Evolutionary conservation across 2,329 filamentous ascomycete genomes (phyloP).

Genomic region (Microdochium paspali): DNA sequence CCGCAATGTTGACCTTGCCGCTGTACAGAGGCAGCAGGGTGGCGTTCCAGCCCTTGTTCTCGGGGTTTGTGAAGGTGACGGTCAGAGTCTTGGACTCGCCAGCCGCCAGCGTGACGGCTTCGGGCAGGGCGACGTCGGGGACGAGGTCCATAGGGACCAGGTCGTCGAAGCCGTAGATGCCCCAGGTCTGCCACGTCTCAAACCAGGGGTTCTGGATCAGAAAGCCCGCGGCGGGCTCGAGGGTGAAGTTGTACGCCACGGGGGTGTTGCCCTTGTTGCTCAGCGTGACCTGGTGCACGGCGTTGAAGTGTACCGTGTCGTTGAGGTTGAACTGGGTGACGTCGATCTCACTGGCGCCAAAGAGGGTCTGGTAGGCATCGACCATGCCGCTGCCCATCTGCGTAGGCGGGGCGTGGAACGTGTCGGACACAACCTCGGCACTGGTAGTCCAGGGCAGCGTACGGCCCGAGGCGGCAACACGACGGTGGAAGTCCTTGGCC

Average conservation of each 20-base stretch:
- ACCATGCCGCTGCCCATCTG: constrained; percentile 17
- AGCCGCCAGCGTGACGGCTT: constrained; percentile 14
- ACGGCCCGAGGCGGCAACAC: constrained; percentile 12
- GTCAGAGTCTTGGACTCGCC: constrained; percentile 13
- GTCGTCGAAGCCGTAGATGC: constrained; percentile 1
- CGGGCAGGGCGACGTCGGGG: constrained; percentile 2
- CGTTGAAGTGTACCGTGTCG: constrained; percentile 24
- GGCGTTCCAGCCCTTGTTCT: constrained; percentile 8
- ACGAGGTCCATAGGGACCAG: constrained; percentile 5
- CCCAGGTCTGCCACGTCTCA: background rate
- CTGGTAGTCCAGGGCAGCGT: constrained; percentile 9
- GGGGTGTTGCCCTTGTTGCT: constrained; percentile 30
- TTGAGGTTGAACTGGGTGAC: constrained; percentile 26
- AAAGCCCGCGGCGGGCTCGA: constrained; percentile 31
- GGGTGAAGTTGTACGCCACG: constrained; percentile 28
- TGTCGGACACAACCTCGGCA: background rate
- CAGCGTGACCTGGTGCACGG: constrained; percentile 23
- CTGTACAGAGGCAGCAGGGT: constrained; percentile 30
- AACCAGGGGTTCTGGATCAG: constrained; percentile 16
- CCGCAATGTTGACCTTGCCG: constrained; percentile 30
- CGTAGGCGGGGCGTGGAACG: constrained; percentile 1
- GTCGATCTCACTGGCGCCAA: constrained; percentile 20
- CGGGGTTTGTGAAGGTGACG: constrained; percentile 16
- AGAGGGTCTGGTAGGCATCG: constrained; percentile 24
- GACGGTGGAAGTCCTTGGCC: constrained; percentile 8